These are phyloP conservation scores for Pseudohyphozyma bogoriensis DNA, from an alignment of 768 basidiomycete species.

Conservation along the genomic window DNA sequence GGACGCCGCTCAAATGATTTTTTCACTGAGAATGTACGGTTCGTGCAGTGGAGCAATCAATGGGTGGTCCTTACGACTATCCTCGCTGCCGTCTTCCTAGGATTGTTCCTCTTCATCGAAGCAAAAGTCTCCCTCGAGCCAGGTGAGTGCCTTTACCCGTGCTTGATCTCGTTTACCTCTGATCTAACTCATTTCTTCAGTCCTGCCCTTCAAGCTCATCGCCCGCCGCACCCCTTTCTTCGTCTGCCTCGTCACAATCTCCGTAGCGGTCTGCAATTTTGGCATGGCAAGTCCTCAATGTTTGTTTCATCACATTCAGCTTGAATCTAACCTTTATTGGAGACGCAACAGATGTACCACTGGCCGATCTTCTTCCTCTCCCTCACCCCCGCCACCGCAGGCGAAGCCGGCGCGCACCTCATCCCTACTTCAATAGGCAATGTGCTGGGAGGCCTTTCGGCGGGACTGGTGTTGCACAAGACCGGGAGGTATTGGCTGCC, in stretches of 20 bases:
- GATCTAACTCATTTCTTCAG: constrained; percentile 42
- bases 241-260: constrained; percentile 37
- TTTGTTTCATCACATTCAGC: background rate
- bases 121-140: constrained; percentile 53
- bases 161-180: no score
- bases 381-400: background rate
- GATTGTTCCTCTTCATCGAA: constrained; percentile 66
- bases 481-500: constrained; percentile 4
- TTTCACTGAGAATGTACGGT: background rate
- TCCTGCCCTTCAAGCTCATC: constrained; percentile 62
- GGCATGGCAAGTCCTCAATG: background rate
- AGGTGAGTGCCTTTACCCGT: background rate
- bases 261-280: constrained; percentile 11
- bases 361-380: constrained; percentile 5
- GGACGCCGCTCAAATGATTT: no score
- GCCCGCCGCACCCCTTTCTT: constrained; percentile 68
- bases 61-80: constrained; percentile 54
- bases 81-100: constrained; percentile 48
- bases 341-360: background rate
- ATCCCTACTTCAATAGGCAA: background rate
- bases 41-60: constrained; percentile 47
- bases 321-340: background rate
- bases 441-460: background rate
- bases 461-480: background rate
- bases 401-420: constrained; percentile 6